These are phyloP conservation scores for Diaporthe eres DNA, from an alignment of 2,329 filamentous ascomycete species.

Conservation along the genomic window DNA sequence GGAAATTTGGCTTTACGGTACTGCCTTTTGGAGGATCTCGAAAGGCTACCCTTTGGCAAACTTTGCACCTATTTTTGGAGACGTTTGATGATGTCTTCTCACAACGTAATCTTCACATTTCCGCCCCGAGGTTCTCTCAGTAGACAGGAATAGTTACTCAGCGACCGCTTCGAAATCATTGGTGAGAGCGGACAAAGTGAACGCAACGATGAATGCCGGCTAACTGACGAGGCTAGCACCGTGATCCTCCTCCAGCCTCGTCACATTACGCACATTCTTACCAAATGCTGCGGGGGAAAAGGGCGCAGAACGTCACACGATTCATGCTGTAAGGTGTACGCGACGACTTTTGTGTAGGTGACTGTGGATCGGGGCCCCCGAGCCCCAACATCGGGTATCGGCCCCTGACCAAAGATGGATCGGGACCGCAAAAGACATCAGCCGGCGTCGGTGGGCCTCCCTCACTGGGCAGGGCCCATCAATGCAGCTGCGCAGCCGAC, in stretches of 20 bases:
- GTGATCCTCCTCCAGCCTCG: slow-evolving; percentile 1
- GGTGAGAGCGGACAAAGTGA: neutral
- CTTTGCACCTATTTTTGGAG: neutral
- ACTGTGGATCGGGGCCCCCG: neutral
- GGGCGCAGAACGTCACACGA: neutral
- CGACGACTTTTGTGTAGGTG: slow-evolving; percentile 12
- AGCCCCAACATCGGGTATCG: neutral
- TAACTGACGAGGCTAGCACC: neutral
- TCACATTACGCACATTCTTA: neutral
- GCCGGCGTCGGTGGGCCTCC: neutral
- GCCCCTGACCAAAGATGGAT: neutral
- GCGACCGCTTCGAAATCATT: neutral
- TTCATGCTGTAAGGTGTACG: neutral
- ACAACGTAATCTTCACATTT: neutral
- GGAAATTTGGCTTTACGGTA: neutral
- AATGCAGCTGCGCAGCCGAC: neutral
- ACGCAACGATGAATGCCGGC: no score
- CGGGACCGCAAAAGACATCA: neutral
- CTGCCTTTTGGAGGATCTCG: neutral
- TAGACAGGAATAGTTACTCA: neutral
- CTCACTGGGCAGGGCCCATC: neutral
- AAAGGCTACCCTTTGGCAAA: neutral
- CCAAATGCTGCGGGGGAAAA: neutral
- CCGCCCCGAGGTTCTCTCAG: no score
- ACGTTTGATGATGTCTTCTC: neutral